These are phyloP conservation scores for Pseudogymnoascus sp. DNA, from an alignment of 2,329 filamentous ascomycete genomes.

Conservation along the genomic window DNA sequence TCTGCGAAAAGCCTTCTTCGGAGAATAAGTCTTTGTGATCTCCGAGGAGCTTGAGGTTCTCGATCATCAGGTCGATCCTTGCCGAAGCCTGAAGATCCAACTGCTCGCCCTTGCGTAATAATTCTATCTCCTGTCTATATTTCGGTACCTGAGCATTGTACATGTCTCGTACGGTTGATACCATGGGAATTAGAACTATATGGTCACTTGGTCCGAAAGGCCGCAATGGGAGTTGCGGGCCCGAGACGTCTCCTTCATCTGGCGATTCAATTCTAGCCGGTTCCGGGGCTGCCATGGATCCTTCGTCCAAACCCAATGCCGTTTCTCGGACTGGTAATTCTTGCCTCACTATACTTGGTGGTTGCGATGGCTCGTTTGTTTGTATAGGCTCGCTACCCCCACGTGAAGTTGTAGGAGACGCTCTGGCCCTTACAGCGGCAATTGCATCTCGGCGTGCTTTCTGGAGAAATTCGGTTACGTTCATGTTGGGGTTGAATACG, in stretches of 20 bases:
- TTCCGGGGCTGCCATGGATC: not conserved
- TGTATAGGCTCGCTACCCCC: not conserved
- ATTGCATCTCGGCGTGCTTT: not conserved
- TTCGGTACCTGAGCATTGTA: slow-evolving; percentile 45
- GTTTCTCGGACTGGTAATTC: slow-evolving; percentile 14
- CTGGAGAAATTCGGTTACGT: slow-evolving; percentile 4
- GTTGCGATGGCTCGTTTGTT: slow-evolving; percentile 10
- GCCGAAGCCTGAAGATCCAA: slow-evolving; percentile 36
- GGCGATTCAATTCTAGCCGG: not conserved
- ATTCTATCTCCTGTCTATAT: slow-evolving; percentile 37
- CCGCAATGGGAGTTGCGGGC: slow-evolving; percentile 12
- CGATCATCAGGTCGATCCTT: slow-evolving; percentile 46
- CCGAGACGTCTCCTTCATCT: slow-evolving; percentile 11
- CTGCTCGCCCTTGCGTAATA: slow-evolving; percentile 40
- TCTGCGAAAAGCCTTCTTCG: slow-evolving; percentile 33
- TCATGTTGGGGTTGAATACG: not conserved
- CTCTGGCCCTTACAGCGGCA: not conserved
- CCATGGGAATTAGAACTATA: slow-evolving; percentile 50
- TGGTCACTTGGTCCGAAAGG: slow-evolving; percentile 36
- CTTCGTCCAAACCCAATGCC: not conserved
- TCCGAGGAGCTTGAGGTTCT: slow-evolving; percentile 45
- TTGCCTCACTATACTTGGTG: slow-evolving; percentile 5
- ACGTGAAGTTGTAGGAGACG: not conserved
- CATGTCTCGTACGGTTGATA: slow-evolving; percentile 42
- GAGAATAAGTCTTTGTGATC: slow-evolving; percentile 49